Evolutionary conservation across 345 rosid genomes (phyloP).

Genomic region (Acer negundo): DNA sequence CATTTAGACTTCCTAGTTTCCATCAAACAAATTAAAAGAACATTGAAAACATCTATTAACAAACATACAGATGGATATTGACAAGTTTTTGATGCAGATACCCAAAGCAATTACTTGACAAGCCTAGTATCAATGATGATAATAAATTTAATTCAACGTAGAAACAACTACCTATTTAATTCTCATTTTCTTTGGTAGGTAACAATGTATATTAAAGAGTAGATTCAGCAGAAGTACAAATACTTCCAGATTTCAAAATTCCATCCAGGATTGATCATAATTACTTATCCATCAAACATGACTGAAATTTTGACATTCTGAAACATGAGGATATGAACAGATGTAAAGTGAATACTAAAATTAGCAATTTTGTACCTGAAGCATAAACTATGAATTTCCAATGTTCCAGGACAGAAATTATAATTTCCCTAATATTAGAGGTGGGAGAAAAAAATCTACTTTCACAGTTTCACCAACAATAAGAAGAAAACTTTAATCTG

Average conservation of each 20-base stretch:
- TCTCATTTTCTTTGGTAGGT: background rate
- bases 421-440: constrained; percentile 1
- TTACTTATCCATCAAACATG: background rate
- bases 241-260: background rate
- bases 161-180: background rate
- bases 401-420: background rate
- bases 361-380: too few relatives aligned
- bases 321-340: background rate
- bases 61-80: background rate
- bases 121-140: background rate
- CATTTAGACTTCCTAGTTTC: constrained; percentile 1
- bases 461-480: background rate
- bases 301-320: background rate
- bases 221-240: background rate
- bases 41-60: background rate
- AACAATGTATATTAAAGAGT: background rate
- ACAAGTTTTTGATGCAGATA: background rate
- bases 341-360: background rate
- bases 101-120: background rate
- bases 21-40: background rate
- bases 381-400: background rate
- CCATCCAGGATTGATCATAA: background rate
- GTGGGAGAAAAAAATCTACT: background rate
- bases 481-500: background rate
- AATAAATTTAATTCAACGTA: background rate